These are phyloP conservation scores for Pugionium dolabratum DNA, from an alignment of 345 rosid species.

Conservation along the genomic window DNA sequence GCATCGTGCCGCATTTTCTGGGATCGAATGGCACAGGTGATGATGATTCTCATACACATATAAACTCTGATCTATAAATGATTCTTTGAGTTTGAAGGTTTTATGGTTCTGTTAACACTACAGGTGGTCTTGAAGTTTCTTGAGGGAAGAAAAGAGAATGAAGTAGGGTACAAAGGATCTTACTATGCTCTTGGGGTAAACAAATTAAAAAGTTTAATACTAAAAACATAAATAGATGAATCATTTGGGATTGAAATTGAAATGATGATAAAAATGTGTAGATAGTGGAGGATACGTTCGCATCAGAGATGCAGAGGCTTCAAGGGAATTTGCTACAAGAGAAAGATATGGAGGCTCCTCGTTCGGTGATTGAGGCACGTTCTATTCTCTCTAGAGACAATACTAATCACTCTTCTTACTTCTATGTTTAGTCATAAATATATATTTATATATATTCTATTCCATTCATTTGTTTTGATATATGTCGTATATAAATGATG, in stretches of 20 bases:
- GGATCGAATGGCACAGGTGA: slow-evolving; percentile 93
- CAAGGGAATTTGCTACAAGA: slow-evolving; percentile 88
- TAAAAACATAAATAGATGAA: neutral
- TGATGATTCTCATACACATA: slow-evolving; percentile 9
- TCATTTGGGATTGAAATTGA: slow-evolving; percentile 5
- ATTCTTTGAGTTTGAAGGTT: neutral
- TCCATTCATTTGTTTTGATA: slow-evolving; percentile 28
- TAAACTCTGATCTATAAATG: neutral
- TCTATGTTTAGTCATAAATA: slow-evolving; percentile 51
- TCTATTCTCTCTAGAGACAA: slow-evolving; percentile 91
- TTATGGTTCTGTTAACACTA: neutral
- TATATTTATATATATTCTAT: neutral
- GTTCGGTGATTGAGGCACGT: slow-evolving; percentile 90
- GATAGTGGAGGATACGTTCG: slow-evolving; percentile 91
- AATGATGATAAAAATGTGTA: slow-evolving; percentile 23
- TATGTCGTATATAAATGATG: slow-evolving; percentile 11
- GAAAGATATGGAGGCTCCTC: slow-evolving; percentile 85
- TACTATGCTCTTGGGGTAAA: slow-evolving; percentile 89
- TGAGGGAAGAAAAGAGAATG: slow-evolving; percentile 92
- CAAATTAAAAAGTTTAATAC: neutral
- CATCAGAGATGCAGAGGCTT: slow-evolving; percentile 91
- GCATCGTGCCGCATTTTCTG: slow-evolving; percentile 86
- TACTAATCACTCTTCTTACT: slow-evolving; percentile 65
- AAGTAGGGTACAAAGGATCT: slow-evolving; percentile 88
- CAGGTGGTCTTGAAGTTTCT: slow-evolving; percentile 89